Evolutionary conservation across 768 basidiomycete genomes (phyloP).

Genomic region (Russula brevipes): DNA sequence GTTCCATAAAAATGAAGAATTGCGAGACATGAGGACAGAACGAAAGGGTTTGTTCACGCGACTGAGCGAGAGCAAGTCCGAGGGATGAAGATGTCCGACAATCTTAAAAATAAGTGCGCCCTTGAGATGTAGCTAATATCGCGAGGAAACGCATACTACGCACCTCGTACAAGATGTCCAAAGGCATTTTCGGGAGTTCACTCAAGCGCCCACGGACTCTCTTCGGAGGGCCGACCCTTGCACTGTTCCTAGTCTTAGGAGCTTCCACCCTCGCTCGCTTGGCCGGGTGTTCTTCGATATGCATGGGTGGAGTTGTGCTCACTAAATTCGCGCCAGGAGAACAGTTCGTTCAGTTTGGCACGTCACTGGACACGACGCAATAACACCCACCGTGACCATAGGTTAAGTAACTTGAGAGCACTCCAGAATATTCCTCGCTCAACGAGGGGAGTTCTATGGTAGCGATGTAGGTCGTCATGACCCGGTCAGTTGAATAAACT

Average conservation of each 20-base stretch:
- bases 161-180: constrained; percentile 33
- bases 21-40: constrained; percentile 26
- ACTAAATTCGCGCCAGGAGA: neutral
- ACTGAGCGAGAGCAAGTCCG: constrained; percentile 32
- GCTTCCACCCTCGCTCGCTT: neutral
- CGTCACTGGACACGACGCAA: neutral
- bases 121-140: neutral
- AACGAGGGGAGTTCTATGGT: neutral
- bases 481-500: neutral
- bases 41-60: constrained; percentile 32
- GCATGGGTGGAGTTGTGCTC: neutral
- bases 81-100: constrained; percentile 29
- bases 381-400: neutral
- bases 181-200: constrained; percentile 25
- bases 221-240: neutral
- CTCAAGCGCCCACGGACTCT: constrained; percentile 15
- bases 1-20: constrained; percentile 30
- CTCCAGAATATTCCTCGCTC: neutral
- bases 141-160: neutral
- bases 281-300: neutral
- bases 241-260: too few relatives aligned
- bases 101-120: constrained; percentile 27
- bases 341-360: neutral
- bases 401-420: neutral
- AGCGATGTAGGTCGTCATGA: neutral